Evolutionary conservation across 139 green algal species (phyloP), one percentile per base, ranked within the genome.

Genomic region (Dunaliella primolecta): DNA sequence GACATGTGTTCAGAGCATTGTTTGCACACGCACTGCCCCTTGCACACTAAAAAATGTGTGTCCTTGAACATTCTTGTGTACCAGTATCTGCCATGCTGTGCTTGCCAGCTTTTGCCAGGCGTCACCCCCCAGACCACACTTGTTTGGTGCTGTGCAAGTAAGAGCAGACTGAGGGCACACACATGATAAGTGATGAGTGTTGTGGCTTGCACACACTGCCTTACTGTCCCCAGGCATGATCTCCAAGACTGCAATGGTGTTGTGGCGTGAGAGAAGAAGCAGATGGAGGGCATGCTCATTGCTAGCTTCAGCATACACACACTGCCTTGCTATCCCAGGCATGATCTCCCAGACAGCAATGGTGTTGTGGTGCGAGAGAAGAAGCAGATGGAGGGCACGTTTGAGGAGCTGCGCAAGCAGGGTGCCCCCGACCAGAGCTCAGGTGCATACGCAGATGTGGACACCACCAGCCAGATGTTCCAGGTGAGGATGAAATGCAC

Each of bases 311-410:
- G 27, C 29, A 24, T 2, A 83, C 79, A 75, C 46, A 75, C 79
- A 27, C 29, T 75, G 11, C 30, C 15, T 56, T 33, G 3, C 24
- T 24, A 21, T 70, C 32, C 23, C 78, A 82, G 78, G 78, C 78
- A 82, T 32, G 80, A 57, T 70, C 15, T 31, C 3, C 56, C 80
- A 30, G 55, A 32, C 7, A 23, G 0, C 0, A 29, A 29, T 11
- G 32, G n/a, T 27, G 81, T 86, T 15, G 79, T 88, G 1, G 38
- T 89, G 30, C 81, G 88, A 29, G 91, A 96, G 89, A 82, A 93
- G 30, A 91, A 86, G 84, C 83, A 92, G 57, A 88, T 83, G 36
- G 94, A 97, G 83, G 94, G 93, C 32, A 91, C 75, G 23, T 95
- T 95, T 78, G 36, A 80, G 32, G 89, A 91, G 71, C 88, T 97